phyloP scores from a whole-genome alignment of 306 rosid species.

The Pueraria montana region DNA sequence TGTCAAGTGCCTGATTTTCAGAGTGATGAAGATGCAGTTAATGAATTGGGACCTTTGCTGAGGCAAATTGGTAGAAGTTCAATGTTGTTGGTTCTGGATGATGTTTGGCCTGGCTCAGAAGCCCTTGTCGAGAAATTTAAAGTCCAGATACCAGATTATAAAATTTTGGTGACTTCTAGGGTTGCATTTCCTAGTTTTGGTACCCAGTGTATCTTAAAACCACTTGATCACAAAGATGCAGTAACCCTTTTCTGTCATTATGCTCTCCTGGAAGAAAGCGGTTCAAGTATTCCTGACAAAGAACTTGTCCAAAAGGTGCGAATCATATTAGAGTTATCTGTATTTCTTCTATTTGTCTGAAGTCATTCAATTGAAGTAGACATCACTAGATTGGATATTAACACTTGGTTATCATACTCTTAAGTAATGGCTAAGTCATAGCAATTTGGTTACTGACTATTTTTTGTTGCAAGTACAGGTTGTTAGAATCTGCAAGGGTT shows the following conservation, averaged over 20 bases:
- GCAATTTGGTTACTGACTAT: conserved; percentile 11
- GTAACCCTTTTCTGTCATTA: conserved; percentile 61
- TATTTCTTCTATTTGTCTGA: background rate
- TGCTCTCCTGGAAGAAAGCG: conserved; percentile 43
- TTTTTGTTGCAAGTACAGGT: conserved; percentile 52
- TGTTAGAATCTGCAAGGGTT: conserved; percentile 63
- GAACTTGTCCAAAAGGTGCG: conserved; percentile 54
- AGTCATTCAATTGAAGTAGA: background rate
- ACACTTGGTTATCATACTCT: no score
- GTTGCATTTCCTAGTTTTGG: conserved; percentile 51
- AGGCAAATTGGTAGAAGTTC: conserved; percentile 40
- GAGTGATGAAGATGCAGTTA: conserved; percentile 40
- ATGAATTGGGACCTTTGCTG: conserved; percentile 40
- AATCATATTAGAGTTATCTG: background rate
- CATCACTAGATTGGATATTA: background rate
- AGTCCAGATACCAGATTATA: conserved; percentile 54
- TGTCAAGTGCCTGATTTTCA: conserved; percentile 41
- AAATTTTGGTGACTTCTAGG: conserved; percentile 77
- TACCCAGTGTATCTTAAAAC: conserved; percentile 39
- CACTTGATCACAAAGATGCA: conserved; percentile 59
- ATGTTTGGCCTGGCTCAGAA: conserved; percentile 74
- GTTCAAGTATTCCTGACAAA: conserved; percentile 41
- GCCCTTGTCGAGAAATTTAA: conserved; percentile 55
- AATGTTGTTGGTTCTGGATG: conserved; percentile 66
- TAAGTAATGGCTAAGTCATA: no score